Evolutionary conservation across 495 filamentous ascomycete species (phyloP).

Genomic region (Polyplosphaeria fusca): DNA sequence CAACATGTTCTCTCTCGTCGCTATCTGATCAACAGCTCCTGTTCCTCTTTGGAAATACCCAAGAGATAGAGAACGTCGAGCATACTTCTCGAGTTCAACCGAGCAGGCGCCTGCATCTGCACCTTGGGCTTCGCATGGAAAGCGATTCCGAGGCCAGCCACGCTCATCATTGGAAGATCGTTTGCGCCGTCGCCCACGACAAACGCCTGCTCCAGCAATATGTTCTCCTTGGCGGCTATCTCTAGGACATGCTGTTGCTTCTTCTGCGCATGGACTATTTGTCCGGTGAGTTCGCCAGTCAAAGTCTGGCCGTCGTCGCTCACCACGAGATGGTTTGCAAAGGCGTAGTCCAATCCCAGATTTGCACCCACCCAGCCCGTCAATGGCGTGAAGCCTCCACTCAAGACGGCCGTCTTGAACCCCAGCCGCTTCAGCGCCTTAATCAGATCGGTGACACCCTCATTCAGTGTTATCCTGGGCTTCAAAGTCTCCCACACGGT

Average conservation of each 20-base stretch:
- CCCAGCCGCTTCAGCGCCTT: conserved; percentile 69
- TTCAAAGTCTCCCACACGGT: conserved; percentile 79
- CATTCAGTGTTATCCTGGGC: conserved; percentile 70
- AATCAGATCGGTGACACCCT: conserved; percentile 72
- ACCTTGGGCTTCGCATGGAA: conserved; percentile 93
- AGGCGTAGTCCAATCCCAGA: conserved; percentile 79
- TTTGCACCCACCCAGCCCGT: conserved; percentile 78
- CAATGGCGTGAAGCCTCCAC: conserved; percentile 86
- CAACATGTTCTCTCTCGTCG: neutral
- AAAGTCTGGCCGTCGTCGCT: conserved; percentile 61
- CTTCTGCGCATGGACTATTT: conserved; percentile 76
- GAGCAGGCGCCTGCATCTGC: conserved; percentile 76
- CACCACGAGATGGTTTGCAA: conserved; percentile 80
- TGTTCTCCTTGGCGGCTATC: conserved; percentile 70
- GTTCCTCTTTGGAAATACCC: conserved; percentile 53
- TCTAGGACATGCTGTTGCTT: conserved; percentile 74
- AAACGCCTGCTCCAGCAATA: conserved; percentile 71
- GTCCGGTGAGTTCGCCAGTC: conserved; percentile 73
- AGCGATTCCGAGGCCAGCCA: conserved; percentile 84
- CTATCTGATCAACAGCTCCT: conserved; percentile 28
- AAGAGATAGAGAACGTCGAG: conserved; percentile 81
- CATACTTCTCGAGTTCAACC: conserved; percentile 76
- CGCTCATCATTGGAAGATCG: conserved; percentile 86
- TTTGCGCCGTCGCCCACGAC: conserved; percentile 94
- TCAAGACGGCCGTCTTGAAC: conserved; percentile 81